These are phyloP conservation scores for Funneliformis caledonium DNA, from an alignment of 371 early-diverging fungal species.

Conservation along the genomic window DNA sequence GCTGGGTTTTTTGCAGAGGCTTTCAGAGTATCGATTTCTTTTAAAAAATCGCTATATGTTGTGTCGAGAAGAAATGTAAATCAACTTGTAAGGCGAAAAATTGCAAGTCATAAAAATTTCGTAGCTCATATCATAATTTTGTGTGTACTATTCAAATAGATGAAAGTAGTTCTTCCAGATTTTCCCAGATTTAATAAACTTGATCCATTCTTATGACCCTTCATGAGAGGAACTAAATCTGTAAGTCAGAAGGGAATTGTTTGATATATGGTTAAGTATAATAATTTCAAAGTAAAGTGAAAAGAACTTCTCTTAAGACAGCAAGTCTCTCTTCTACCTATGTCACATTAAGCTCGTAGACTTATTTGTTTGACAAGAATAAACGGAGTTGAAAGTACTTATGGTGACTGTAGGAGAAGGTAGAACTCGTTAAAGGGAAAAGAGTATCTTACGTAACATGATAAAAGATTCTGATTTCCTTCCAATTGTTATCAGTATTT, in stretches of 20 bases:
- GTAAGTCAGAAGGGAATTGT: neutral
- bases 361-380: slow-evolving; percentile 1
- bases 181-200: slow-evolving; percentile 26
- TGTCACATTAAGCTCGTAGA: too few relatives aligned
- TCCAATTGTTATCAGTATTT: neutral
- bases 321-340: neutral
- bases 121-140: slow-evolving; percentile 28
- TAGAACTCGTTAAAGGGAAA: neutral
- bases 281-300: neutral
- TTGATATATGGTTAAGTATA: neutral
- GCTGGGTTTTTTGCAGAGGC: neutral
- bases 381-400: slow-evolving; percentile 5
- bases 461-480: neutral
- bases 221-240: slow-evolving; percentile 32
- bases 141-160: slow-evolving; percentile 21
- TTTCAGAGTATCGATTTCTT: neutral
- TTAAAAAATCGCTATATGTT: neutral
- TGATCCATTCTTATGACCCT: neutral
- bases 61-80: neutral
- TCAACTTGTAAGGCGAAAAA: neutral
- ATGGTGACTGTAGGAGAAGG: neutral
- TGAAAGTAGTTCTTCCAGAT: slow-evolving; percentile 31
- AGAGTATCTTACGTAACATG: too few relatives aligned
- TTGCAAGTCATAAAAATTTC: neutral
- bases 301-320: slow-evolving; percentile 22